Evolutionary conservation across 2,329 filamentous ascomycete species (phyloP), one percentile per base, ranked within the genome.

Genomic region (Ambrosiella xylebori): DNA sequence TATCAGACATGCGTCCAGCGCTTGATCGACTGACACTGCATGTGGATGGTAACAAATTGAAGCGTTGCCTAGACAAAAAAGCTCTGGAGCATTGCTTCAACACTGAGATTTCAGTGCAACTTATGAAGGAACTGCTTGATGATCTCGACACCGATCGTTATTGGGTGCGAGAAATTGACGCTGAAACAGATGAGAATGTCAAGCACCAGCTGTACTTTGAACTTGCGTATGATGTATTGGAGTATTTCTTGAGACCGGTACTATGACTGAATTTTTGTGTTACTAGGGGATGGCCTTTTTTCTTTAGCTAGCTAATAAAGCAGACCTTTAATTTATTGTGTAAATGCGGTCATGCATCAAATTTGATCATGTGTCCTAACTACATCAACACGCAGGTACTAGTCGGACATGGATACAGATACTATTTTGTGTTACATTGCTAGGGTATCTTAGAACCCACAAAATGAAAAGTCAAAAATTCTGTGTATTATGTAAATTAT

Each of bases 21-120:
- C 12, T 75, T 7, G 66, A 67, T 27, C 61, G 65, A 5, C 67
- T 69, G 60, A 80, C 44, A 8, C 80, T 54, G 75, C 83, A 87
- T 58, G 72, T 88, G 2, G 75, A 88, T 61, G 85, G 85, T 0
- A 82, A 87, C 63, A 70, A 86, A 40, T 67, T 88, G 47, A 70
- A 72, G 60, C 73, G 75, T 6, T 77, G 81, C 60, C 63, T 82
- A 9, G 69, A 76, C 15, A 69, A 66, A 15, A 70, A 71, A 38
- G 68, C 67, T 0, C 64, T 82, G 17, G 73, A 77, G 63, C 63
- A 64, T 37, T 63, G 79, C 12, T 67, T 76, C 13, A 62, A 58
- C 3, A 64, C 64, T 19, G 66, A 63, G 17, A 65, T 65, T 49
- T 67, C 67, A 15, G 62, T 70, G 3, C 65, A 68, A 35, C 65